A percentile compares a stretch with the other conserved stretches of the same genome.
Evolutionary conservation across 1,284 basidiomycete species (phyloP).

Genomic region (Ganoderma boninense): DNA sequence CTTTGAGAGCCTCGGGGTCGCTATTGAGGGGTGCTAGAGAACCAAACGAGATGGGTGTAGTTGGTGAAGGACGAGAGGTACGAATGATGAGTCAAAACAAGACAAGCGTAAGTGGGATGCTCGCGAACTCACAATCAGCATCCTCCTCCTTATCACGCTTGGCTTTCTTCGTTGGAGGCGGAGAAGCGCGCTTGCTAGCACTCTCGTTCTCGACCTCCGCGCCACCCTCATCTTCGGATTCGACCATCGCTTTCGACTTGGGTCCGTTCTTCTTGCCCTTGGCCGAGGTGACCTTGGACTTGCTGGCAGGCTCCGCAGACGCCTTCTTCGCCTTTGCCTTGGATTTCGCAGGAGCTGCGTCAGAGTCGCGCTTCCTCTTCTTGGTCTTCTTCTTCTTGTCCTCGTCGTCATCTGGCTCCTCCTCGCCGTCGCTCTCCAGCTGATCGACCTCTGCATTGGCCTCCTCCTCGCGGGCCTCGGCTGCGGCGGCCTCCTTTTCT

Average conservation of each 20-base stretch:
- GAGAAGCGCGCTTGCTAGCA: conserved; percentile 62
- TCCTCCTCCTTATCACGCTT: conserved; percentile 73
- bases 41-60: not conserved
- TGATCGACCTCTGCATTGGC: conserved; percentile 76
- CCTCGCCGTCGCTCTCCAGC: conserved; percentile 66
- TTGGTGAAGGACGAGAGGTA: not conserved
- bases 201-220: conserved; percentile 53
- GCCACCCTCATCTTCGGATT: conserved; percentile 76
- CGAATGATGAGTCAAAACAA: not conserved
- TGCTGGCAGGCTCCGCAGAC: conserved; percentile 49
- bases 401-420: conserved; percentile 64
- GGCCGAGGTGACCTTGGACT: conserved; percentile 49
- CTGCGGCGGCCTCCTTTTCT: conserved; percentile 55
- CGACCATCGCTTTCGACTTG: conserved; percentile 72
- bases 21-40: conserved; percentile 29
- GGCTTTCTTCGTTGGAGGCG: conserved; percentile 72
- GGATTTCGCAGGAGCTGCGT: conserved; percentile 45
- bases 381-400: conserved; percentile 52
- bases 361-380: conserved; percentile 62
- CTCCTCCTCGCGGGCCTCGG: conserved; percentile 61
- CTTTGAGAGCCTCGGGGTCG: conserved; percentile 80
- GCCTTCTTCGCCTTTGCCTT: conserved; percentile 70
- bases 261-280: conserved; percentile 66
- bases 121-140: conserved; percentile 54
- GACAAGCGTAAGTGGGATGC: not conserved